Percentiles rank a stretch among this genome's conserved stretches.
These are phyloP conservation scores for Trichosporon sp. DNA, from an alignment of 1,284 basidiomycete genomes.

Conservation along the genomic window DNA sequence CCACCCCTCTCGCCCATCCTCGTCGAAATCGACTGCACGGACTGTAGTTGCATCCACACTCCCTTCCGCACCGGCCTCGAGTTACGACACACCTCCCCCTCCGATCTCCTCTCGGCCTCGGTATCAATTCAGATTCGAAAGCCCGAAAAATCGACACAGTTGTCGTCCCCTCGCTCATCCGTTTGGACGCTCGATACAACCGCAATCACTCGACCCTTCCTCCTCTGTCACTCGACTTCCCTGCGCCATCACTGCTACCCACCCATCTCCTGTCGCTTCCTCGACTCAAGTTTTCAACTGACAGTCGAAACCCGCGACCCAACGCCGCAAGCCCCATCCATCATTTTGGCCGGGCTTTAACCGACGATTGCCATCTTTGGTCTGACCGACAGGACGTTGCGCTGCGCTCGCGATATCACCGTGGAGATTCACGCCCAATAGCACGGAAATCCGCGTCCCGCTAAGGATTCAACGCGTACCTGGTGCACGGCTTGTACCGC, in stretches of 20 bases:
- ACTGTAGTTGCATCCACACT: conserved; percentile 10
- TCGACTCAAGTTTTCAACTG: neutral
- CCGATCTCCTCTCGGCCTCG: neutral
- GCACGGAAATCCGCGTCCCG: neutral
- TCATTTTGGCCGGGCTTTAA: neutral
- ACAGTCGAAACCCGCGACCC: neutral
- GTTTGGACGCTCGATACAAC: neutral
- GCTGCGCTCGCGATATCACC: neutral
- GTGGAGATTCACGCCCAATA: neutral
- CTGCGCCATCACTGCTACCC: neutral
- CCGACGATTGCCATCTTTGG: neutral
- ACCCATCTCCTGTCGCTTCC: neutral
- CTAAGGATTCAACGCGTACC: conserved; percentile 5
- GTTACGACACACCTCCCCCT: neutral
- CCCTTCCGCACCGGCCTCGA: conserved; percentile 4
- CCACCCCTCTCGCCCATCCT: neutral
- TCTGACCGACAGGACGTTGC: neutral
- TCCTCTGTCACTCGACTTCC: neutral
- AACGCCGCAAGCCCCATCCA: neutral
- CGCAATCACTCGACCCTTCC: neutral
- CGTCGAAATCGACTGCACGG: conserved; percentile 6
- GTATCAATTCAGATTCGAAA: conserved; percentile 18
- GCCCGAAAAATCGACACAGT: neutral
- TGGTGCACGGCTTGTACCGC: conserved; percentile 16
- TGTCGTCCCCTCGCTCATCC: neutral